phyloP scores from a whole-genome alignment of 2,329 filamentous ascomycete species.

The Coniosporium tulheliwenetii region DNA sequence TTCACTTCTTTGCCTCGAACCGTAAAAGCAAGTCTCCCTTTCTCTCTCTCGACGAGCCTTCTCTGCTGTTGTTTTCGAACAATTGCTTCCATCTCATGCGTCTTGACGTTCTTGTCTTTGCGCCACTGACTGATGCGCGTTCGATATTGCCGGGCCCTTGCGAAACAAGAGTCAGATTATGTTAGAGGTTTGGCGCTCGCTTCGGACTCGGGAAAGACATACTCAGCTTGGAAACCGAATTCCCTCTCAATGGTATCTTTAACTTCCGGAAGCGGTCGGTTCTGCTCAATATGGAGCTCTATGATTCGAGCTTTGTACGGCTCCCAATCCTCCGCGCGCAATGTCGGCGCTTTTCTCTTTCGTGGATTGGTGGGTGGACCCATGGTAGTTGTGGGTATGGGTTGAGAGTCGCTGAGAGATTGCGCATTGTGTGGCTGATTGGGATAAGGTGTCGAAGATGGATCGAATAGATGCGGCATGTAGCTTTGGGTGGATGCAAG shows the following conservation, averaged over 20 bases:
- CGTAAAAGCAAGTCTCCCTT: conserved; percentile 5
- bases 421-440: not conserved
- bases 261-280: conserved; percentile 3
- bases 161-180: not conserved
- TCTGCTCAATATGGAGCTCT: conserved; percentile 5
- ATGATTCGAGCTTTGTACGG: conserved; percentile 8
- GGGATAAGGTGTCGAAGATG: not conserved
- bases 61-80: conserved; percentile 9
- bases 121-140: conserved; percentile 8
- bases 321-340: conserved; percentile 9
- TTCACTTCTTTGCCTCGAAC: conserved; percentile 7
- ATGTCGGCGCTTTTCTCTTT: conserved; percentile 10
- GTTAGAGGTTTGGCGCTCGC: not conserved
- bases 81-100: conserved; percentile 9
- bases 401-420: conserved; percentile 1
- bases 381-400: conserved; percentile 3
- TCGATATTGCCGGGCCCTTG: conserved; percentile 9
- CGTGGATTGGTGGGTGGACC: conserved; percentile 6
- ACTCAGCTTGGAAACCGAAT: conserved; percentile 5
- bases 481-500: not conserved
- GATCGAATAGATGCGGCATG: not conserved
- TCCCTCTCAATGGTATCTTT: conserved; percentile 4
- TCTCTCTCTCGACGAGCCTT: conserved; percentile 7
- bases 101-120: conserved; percentile 10
- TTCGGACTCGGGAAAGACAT: conserved; percentile 2